These are phyloP conservation scores for Calonectria pauciramosa DNA, from an alignment of 2,329 filamentous ascomycete genomes.

Conservation along the genomic window DNA sequence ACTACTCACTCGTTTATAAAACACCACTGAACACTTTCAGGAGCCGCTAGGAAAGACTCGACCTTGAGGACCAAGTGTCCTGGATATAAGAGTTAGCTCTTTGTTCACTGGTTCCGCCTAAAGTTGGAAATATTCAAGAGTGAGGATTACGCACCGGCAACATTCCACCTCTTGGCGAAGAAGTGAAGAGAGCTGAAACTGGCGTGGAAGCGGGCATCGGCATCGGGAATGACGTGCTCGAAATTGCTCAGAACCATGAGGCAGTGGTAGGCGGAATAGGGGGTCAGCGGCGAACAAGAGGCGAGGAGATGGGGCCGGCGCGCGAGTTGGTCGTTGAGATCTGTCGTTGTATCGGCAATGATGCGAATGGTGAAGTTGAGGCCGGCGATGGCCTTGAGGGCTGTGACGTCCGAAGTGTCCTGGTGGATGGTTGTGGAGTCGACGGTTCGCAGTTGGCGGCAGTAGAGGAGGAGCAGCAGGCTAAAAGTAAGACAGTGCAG, in stretches of 20 bases:
- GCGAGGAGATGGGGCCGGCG: constrained; percentile 49
- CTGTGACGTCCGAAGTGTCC: constrained; percentile 45
- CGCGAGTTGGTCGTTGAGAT: constrained; percentile 51
- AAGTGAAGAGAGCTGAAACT: constrained; percentile 52
- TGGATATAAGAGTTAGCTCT: constrained; percentile 32
- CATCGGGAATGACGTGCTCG: constrained; percentile 50
- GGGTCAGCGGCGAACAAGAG: constrained; percentile 51
- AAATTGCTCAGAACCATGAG: constrained; percentile 51
- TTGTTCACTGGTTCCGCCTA: not conserved
- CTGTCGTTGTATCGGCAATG: constrained; percentile 52
- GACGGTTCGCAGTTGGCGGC: constrained; percentile 48
- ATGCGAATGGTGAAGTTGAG: constrained; percentile 55
- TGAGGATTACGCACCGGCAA: constrained; percentile 45
- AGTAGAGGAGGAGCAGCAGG: constrained; percentile 52
- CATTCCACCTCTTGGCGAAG: constrained; percentile 52
- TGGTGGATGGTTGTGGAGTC: constrained; percentile 41
- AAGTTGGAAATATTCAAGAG: not conserved
- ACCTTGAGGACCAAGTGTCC: constrained; percentile 47
- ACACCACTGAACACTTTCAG: constrained; percentile 41
- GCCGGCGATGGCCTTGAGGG: constrained; percentile 52
- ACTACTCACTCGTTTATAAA: constrained; percentile 40
- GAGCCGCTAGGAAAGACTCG: constrained; percentile 44
- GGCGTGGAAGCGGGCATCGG: constrained; percentile 50
- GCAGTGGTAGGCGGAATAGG: constrained; percentile 52
- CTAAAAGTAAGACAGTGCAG: constrained; percentile 30